Conservation (phyloP, 2,329 filamentous ascomycete genomes). For the Cladophialophora chaetospira region DNA sequence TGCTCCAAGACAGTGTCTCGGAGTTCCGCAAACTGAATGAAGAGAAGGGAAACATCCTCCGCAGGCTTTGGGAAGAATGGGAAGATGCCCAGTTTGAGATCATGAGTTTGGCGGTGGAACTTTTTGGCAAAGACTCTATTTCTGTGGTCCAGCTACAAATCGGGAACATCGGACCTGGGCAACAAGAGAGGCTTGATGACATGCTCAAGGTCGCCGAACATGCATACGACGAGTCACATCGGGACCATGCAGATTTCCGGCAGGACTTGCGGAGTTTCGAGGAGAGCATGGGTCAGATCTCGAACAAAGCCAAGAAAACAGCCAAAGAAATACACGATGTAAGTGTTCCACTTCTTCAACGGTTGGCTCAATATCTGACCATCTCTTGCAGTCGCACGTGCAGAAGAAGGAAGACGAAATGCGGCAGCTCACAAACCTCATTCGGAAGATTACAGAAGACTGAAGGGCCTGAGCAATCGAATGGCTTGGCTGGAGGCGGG, state of each 20-base stretch:
- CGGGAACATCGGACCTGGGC: constrained; percentile 16
- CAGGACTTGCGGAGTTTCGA: constrained; percentile 15
- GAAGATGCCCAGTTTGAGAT: constrained; percentile 25
- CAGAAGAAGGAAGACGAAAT: constrained; percentile 23
- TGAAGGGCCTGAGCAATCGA: constrained; percentile 1
- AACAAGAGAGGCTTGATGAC: constrained; percentile 14
- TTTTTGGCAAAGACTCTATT: constrained; percentile 22
- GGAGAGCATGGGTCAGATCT: constrained; percentile 14
- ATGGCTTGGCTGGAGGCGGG: not conserved
- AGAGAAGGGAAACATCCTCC: constrained; percentile 23
- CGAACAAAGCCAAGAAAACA: constrained; percentile 19
- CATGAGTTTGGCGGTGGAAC: constrained; percentile 24
- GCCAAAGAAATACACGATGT: constrained; percentile 26
- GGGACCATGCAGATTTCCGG: constrained; percentile 6
- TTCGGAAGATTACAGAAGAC: constrained; percentile 21
- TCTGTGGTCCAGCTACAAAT: constrained; percentile 8
- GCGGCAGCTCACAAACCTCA: constrained; percentile 20
- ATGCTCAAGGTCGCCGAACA: constrained; percentile 7
- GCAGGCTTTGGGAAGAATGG: constrained; percentile 28
- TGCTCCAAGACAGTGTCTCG: constrained; percentile 13
- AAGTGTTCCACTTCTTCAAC: not conserved
- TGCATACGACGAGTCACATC: not conserved
- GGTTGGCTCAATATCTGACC: not conserved
- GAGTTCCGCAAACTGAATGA: constrained; percentile 17
- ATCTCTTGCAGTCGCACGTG: constrained; percentile 20